phyloP scores from a whole-genome alignment of 306 rosid species.

The Sphenostylis stenocarpa region DNA sequence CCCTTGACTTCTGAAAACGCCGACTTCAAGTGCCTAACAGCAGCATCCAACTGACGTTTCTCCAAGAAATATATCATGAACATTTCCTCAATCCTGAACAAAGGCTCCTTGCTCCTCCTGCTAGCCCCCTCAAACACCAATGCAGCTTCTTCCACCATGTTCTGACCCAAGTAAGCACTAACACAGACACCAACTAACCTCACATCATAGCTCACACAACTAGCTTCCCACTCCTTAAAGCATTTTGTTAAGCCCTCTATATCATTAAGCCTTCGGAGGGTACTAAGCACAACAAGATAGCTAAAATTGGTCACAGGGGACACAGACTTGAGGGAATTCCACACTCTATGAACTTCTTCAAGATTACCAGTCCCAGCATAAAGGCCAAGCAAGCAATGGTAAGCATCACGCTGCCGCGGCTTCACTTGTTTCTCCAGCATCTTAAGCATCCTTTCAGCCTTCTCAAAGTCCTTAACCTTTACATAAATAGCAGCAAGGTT shows the following conservation, averaged over 20 bases:
- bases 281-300: slow-evolving; percentile 68
- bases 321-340: slow-evolving; percentile 57
- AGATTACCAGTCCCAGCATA: slow-evolving; percentile 67
- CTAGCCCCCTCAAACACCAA: slow-evolving; percentile 50
- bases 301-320: slow-evolving; percentile 55
- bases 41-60: slow-evolving; percentile 45
- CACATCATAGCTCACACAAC: slow-evolving; percentile 48
- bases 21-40: slow-evolving; percentile 54
- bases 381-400: slow-evolving; percentile 64
- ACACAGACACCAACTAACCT: slow-evolving; percentile 52
- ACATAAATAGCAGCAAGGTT: slow-evolving; percentile 73
- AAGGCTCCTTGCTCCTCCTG: slow-evolving; percentile 53
- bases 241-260: slow-evolving; percentile 53
- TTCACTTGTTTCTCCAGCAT: slow-evolving; percentile 49
- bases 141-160: slow-evolving; percentile 62
- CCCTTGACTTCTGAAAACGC: slow-evolving; percentile 46
- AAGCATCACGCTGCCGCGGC: slow-evolving; percentile 49
- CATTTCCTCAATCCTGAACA: slow-evolving; percentile 52
- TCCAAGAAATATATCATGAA: slow-evolving; percentile 63
- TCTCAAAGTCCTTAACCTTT: slow-evolving; percentile 58
- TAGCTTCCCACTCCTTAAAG: slow-evolving; percentile 78
- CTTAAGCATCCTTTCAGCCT: slow-evolving; percentile 62
- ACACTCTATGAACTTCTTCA: slow-evolving; percentile 61
- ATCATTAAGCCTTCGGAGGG: slow-evolving; percentile 67
- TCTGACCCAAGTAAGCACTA: slow-evolving; percentile 56